Conservation (phyloP, 495 filamentous ascomycete genomes). For the Tuber melanosporum region DNA sequence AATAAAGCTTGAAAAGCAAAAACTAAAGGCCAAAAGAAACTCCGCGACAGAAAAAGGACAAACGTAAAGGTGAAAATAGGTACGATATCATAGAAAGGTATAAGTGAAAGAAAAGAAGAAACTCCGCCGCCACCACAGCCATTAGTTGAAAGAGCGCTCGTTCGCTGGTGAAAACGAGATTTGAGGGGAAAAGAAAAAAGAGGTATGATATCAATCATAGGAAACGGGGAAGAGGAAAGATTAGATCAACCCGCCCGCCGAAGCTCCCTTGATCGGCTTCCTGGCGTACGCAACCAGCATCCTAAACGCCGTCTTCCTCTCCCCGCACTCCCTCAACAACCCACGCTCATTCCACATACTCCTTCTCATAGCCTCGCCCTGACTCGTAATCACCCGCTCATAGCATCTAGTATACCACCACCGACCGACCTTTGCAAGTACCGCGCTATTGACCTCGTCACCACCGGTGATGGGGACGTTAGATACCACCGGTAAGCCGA, state of each 20-base stretch:
- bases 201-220: neutral
- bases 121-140: neutral
- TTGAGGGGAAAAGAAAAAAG: neutral
- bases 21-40: neutral
- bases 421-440: conserved; percentile 82
- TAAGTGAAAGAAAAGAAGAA: neutral
- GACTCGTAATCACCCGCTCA: conserved; percentile 53
- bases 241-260: conserved; percentile 12
- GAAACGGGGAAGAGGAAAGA: neutral
- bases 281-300: conserved; percentile 86
- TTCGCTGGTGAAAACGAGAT: neutral
- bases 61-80: neutral
- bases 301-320: conserved; percentile 77
- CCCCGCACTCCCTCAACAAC: conserved; percentile 77
- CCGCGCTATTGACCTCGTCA: conserved; percentile 60
- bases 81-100: neutral
- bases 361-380: conserved; percentile 47
- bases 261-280: conserved; percentile 52
- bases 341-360: conserved; percentile 78
- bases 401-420: conserved; percentile 97
- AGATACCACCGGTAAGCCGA: conserved; percentile 83
- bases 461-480: conserved; percentile 23
- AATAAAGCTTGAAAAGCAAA: neutral
- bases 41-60: neutral
- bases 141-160: neutral